phyloP scores from a whole-genome alignment of 1,284 basidiomycete genomes.

The Cerrena zonata region DNA sequence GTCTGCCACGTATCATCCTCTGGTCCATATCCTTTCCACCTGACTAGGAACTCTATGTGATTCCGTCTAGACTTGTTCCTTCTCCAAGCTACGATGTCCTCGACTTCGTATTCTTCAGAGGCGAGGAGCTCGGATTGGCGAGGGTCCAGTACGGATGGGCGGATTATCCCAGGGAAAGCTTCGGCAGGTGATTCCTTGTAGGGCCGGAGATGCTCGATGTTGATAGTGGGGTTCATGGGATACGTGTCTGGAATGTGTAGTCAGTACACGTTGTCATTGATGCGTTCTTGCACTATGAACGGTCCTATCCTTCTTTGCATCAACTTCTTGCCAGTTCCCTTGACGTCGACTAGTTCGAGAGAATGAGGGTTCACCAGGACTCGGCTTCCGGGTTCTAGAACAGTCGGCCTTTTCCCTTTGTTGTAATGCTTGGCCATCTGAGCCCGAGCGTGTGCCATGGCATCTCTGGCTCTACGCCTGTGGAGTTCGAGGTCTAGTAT shows the following conservation, averaged over 20 bases:
- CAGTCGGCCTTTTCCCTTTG: slow-evolving; percentile 7
- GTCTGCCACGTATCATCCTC: neutral
- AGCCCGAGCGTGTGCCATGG: slow-evolving; percentile 1
- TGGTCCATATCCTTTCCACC: slow-evolving; percentile 21
- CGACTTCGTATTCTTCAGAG: slow-evolving; percentile 19
- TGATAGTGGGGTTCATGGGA: slow-evolving; percentile 26
- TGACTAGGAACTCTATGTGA: slow-evolving; percentile 10
- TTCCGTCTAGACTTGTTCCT: slow-evolving; percentile 4
- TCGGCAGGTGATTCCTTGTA: slow-evolving; percentile 17
- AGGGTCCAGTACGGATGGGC: no score
- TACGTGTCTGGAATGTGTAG: slow-evolving; percentile 24
- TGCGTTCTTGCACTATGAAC: slow-evolving; percentile 25
- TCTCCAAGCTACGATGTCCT: slow-evolving; percentile 13
- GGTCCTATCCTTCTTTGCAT: slow-evolving; percentile 27
- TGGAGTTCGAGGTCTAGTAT: neutral
- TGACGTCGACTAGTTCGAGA: slow-evolving; percentile 19
- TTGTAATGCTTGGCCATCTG: slow-evolving; percentile 15
- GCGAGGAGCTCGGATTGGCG: neutral
- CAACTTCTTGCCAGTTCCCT: slow-evolving; percentile 28
- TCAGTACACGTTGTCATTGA: slow-evolving; percentile 25
- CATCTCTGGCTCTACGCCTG: neutral
- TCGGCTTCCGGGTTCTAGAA: no score
- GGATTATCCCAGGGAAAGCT: no score
- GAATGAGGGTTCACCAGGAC: slow-evolving; percentile 30
- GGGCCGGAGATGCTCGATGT: slow-evolving; percentile 24